Evolutionary conservation across 1,284 basidiomycete species (phyloP).

Genomic region (Cronartium ribicola): DNA sequence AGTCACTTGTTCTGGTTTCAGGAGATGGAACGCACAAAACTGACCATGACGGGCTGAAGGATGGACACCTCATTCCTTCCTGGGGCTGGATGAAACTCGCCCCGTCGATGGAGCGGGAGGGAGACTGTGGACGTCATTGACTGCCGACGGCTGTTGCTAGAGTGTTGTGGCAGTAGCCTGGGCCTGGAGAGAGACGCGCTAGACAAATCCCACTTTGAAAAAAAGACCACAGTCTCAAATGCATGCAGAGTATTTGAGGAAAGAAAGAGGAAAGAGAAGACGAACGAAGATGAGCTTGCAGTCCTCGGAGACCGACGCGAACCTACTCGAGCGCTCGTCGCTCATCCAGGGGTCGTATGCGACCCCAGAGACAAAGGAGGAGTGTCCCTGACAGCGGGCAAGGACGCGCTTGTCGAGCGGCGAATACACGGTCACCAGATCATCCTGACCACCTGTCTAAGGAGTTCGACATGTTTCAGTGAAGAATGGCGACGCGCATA

Average conservation of each 20-base stretch:
- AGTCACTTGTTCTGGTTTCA: neutral
- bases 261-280: conserved; percentile 33
- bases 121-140: conserved; percentile 50
- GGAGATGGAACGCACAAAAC: neutral
- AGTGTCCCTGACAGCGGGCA: conserved; percentile 94
- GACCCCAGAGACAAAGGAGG: conserved; percentile 82
- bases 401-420: conserved; percentile 85
- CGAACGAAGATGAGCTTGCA: conserved; percentile 79
- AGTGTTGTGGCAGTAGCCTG: conserved; percentile 61
- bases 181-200: conserved; percentile 55
- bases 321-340: conserved; percentile 63
- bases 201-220: conserved; percentile 78
- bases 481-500: neutral
- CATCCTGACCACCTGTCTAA: conserved; percentile 82
- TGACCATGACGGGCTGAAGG: conserved; percentile 80
- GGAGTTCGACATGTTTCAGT: neutral
- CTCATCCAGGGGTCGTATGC: conserved; percentile 82
- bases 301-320: conserved; percentile 88
- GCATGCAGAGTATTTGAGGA: neutral
- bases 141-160: conserved; percentile 63
- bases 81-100: conserved; percentile 73
- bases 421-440: conserved; percentile 85
- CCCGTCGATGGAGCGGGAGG: conserved; percentile 38
- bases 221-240: neutral
- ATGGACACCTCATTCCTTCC: conserved; percentile 82